These are phyloP conservation scores for Talaromyces wortmannii DNA, from an alignment of 495 filamentous ascomycete genomes.

Conservation along the genomic window DNA sequence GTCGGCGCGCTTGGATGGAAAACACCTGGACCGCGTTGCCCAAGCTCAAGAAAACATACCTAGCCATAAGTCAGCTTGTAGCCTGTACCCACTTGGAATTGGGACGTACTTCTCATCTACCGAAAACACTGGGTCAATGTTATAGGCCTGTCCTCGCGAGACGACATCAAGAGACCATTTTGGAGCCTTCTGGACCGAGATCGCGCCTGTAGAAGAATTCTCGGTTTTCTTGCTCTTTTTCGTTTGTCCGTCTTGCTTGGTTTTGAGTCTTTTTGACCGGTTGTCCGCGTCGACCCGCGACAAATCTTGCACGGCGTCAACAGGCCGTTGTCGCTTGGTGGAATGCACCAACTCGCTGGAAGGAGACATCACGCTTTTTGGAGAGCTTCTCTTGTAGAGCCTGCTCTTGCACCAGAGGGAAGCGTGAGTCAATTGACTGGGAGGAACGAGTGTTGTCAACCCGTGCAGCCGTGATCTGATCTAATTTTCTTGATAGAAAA, in stretches of 20 bases:
- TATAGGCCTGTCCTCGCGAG: slow-evolving; percentile 10
- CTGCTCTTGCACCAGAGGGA: too few relatives aligned
- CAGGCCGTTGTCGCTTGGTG: slow-evolving; percentile 3
- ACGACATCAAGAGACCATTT: slow-evolving; percentile 1
- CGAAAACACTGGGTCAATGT: slow-evolving; percentile 74
- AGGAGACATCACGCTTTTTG: background rate
- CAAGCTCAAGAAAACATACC: slow-evolving; percentile 63
- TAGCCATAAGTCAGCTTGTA: slow-evolving; percentile 26
- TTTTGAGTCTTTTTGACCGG: slow-evolving; percentile 3
- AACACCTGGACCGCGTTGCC: slow-evolving; percentile 67
- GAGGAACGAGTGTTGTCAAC: too few relatives aligned
- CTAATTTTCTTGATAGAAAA: too few relatives aligned
- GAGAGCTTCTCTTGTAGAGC: background rate
- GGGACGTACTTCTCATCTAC: slow-evolving; percentile 67
- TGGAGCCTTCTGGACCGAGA: background rate
- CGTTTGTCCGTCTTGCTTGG: background rate
- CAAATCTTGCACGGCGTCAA: background rate
- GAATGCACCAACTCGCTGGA: background rate
- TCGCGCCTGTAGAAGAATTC: slow-evolving; percentile 16
- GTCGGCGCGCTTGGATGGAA: slow-evolving; percentile 70
- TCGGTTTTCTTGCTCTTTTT: too few relatives aligned
- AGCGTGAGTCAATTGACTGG: too few relatives aligned
- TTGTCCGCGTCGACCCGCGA: background rate
- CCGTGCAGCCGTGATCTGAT: too few relatives aligned
- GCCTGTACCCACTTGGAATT: background rate